Percentiles rank a stretch among this genome's conserved stretches.
phyloP scores from a whole-genome alignment of 306 rosid species.

The Macrotyloma uniflorum region DNA sequence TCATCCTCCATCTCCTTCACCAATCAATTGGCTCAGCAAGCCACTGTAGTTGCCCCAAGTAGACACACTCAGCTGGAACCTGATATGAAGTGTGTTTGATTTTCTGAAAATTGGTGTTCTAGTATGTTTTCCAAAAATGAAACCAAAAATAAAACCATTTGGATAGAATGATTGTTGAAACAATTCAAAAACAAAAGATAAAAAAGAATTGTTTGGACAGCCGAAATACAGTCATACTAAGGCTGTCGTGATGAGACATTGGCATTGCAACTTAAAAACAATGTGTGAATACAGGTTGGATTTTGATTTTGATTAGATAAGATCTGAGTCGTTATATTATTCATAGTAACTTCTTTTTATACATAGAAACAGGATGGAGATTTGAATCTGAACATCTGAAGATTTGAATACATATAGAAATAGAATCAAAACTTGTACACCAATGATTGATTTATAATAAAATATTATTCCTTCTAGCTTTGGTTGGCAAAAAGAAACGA shows the following conservation, averaged over 20 bases:
- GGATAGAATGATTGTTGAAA: background rate
- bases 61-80: no score
- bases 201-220: background rate
- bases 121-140: background rate
- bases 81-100: no score
- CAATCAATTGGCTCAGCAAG: no score
- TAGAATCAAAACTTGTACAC: background rate
- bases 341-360: background rate
- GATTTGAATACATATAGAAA: background rate
- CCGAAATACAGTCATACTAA: background rate
- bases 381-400: background rate
- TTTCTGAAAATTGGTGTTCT: background rate
- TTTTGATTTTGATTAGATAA: background rate
- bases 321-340: background rate
- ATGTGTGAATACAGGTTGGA: background rate
- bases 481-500: background rate
- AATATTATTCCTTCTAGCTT: background rate
- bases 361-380: background rate
- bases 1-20: no score
- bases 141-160: background rate
- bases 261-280: background rate
- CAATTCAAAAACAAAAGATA: background rate
- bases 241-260: background rate
- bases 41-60: no score
- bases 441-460: background rate